These are phyloP conservation scores for Aspergillus piperis DNA, from an alignment of 2,329 filamentous ascomycete genomes.

Conservation along the genomic window DNA sequence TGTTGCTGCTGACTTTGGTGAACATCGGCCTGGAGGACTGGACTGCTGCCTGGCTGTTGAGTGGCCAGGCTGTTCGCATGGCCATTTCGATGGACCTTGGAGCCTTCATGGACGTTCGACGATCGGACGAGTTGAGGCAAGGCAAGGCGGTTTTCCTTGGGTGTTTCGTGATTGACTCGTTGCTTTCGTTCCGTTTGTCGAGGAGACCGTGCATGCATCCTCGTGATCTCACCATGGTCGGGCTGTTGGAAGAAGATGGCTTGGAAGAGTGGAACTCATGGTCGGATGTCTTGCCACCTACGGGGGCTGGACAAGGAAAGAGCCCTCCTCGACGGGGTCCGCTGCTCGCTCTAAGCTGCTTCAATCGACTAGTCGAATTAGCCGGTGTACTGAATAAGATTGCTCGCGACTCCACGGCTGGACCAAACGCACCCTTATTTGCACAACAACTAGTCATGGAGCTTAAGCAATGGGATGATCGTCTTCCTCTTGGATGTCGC, in stretches of 20 bases:
- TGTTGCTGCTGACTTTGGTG: conserved; percentile 51
- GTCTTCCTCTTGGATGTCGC: conserved; percentile 38
- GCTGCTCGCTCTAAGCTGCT: conserved; percentile 53
- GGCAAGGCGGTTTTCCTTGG: conserved; percentile 51
- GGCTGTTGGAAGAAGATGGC: conserved; percentile 63
- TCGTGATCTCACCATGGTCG: conserved; percentile 51
- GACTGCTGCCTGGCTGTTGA: conserved; percentile 55
- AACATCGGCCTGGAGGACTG: conserved; percentile 51
- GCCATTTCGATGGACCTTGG: conserved; percentile 43
- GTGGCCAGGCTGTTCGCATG: conserved; percentile 55
- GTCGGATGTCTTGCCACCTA: conserved; percentile 51
- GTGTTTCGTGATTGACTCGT: conserved; percentile 56
- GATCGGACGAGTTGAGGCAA: conserved; percentile 36
- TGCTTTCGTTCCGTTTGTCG: conserved; percentile 52
- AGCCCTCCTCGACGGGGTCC: conserved; percentile 39
- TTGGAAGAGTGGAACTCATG: conserved; percentile 75
- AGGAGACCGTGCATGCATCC: conserved; percentile 48
- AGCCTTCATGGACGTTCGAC: conserved; percentile 26
- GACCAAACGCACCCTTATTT: conserved; percentile 31
- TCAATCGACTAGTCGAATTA: conserved; percentile 53
- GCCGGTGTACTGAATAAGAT: conserved; percentile 40
- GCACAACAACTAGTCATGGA: conserved; percentile 40
- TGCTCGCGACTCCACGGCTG: conserved; percentile 32
- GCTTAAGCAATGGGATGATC: conserved; percentile 40
- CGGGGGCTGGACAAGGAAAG: conserved; percentile 28